These are phyloP conservation scores for Neurospora hispaniola DNA, from an alignment of 495 filamentous ascomycete species.

Conservation along the genomic window DNA sequence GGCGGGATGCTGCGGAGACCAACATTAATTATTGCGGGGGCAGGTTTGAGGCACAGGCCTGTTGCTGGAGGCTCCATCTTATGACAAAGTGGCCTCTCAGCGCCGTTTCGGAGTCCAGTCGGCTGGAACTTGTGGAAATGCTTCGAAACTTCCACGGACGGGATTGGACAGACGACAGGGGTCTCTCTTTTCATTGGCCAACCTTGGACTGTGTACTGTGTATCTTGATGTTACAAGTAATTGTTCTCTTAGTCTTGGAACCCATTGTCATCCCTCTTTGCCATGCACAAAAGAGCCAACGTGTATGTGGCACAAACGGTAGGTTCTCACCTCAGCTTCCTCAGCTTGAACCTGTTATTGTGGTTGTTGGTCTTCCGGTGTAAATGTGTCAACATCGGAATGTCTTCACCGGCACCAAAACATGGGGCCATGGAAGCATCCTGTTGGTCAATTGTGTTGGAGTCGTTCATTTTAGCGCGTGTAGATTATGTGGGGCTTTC, in stretches of 20 bases:
- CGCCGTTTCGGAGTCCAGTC: not conserved
- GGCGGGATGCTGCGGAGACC: constrained; percentile 5
- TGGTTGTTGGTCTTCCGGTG: not conserved
- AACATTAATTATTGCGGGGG: constrained; percentile 12
- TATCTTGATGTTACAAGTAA: not conserved
- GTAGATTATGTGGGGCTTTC: not conserved
- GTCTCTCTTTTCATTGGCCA: not conserved
- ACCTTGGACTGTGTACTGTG: too few relatives aligned
- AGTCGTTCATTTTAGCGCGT: not conserved
- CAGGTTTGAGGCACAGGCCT: constrained; percentile 4
- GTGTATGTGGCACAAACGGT: not conserved
- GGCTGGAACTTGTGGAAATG: constrained; percentile 9
- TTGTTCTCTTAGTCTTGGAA: not conserved
- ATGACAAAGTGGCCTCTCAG: constrained; percentile 10
- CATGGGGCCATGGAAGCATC: not conserved
- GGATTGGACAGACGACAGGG: not conserved
- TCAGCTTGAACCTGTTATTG: not conserved
- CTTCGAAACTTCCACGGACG: constrained; percentile 19
- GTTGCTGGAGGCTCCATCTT: not conserved
- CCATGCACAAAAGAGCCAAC: not conserved
- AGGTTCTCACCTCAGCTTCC: not conserved
- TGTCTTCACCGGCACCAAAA: not conserved
- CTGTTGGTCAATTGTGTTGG: not conserved
- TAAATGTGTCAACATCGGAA: not conserved
- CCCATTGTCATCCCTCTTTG: not conserved